phyloP scores from a whole-genome alignment of 2,329 filamentous ascomycete genomes.

The Ophiostoma angusticollis region DNA sequence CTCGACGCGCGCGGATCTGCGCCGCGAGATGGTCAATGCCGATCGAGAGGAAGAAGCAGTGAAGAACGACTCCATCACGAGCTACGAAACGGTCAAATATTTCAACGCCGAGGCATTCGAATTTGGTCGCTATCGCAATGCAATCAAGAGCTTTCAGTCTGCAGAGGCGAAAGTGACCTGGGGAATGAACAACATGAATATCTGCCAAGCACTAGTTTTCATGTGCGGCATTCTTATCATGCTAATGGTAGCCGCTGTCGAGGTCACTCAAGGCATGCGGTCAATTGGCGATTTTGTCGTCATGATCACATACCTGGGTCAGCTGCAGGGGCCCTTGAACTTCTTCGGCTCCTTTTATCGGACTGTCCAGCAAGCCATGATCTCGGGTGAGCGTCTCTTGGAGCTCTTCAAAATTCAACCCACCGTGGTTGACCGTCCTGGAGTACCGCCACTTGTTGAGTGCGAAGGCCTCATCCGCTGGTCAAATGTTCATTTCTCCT shows the following conservation, averaged over 20 bases:
- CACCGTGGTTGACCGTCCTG: conserved; percentile 68
- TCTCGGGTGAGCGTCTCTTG: conserved; percentile 87
- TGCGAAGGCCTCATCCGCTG: conserved; percentile 79
- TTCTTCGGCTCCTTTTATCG: conserved; percentile 93
- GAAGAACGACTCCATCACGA: conserved; percentile 96
- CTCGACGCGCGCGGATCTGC: conserved; percentile 78
- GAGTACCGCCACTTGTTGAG: conserved; percentile 46
- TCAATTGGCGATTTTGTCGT: conserved; percentile 59
- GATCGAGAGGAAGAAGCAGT: conserved; percentile 92
- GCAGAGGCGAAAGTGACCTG: conserved; percentile 66
- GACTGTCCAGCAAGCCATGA: conserved; percentile 92
- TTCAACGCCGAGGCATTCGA: conserved; percentile 78
- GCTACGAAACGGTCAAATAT: conserved; percentile 92
- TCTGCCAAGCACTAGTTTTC: conserved; percentile 68
- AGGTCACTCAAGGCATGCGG: conserved; percentile 55
- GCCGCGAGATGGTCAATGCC: conserved; percentile 87
- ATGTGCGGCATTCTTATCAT: conserved; percentile 62
- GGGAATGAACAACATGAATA: conserved; percentile 69
- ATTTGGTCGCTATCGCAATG: conserved; percentile 57
- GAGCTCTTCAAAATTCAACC: conserved; percentile 95
- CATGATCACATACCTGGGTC: conserved; percentile 64
- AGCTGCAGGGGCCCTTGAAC: conserved; percentile 69
- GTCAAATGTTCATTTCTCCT: conserved; percentile 80
- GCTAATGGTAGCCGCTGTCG: conserved; percentile 62
- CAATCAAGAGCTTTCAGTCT: conserved; percentile 57